Percentiles rank a stretch among this genome's conserved stretches.
These are phyloP conservation scores for Fraxinus paxiana DNA, from an alignment of 305 asterid species.

Conservation along the genomic window DNA sequence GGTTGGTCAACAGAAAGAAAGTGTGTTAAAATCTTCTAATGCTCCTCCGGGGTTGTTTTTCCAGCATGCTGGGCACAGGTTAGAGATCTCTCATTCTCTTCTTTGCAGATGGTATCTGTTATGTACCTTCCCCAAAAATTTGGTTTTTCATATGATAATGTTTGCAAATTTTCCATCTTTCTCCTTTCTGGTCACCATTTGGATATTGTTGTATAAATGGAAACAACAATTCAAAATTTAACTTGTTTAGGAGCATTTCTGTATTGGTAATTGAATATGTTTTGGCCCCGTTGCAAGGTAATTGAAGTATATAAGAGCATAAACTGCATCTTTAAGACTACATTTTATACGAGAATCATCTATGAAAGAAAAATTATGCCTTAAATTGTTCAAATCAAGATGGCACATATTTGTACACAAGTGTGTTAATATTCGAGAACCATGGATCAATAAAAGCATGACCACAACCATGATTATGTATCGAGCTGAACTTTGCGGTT, in stretches of 20 bases:
- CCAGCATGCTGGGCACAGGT: conserved; percentile 99
- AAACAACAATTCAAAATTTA: not conserved
- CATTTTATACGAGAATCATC: not conserved
- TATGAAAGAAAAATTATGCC: not conserved
- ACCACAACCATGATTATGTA: not conserved
- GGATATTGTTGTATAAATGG: not conserved
- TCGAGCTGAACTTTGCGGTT: not conserved
- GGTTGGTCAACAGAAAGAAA: conserved; percentile 67
- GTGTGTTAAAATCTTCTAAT: conserved; percentile 44
- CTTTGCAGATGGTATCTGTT: not conserved
- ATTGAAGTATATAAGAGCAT: not conserved
- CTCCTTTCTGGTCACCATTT: not conserved
- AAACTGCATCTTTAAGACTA: not conserved
- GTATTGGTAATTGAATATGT: not conserved
- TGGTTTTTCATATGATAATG: not conserved
- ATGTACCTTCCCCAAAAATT: not conserved
- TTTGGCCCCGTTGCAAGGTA: not conserved
- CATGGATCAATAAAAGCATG: not conserved
- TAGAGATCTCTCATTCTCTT: conserved; percentile 18
- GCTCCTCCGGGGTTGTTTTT: conserved; percentile 80
- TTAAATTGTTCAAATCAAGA: not conserved
- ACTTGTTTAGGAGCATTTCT: not conserved
- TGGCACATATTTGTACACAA: not conserved
- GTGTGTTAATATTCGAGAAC: not conserved
- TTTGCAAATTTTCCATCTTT: not conserved